Conservation (phyloP, 208 protist genomes). For the Trichomonas vaginalis region DNA sequence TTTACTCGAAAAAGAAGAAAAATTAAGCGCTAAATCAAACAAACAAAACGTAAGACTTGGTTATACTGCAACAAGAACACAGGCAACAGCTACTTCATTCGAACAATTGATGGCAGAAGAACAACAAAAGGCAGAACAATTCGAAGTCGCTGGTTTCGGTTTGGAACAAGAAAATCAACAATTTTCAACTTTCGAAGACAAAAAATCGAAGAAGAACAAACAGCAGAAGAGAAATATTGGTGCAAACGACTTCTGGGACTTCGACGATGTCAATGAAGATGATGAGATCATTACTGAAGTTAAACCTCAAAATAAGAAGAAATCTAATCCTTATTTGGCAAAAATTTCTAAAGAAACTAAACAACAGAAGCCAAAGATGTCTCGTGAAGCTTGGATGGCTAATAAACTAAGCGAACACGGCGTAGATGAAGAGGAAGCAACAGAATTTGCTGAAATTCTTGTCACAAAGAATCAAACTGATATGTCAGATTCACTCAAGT, state of each 20-base stretch:
- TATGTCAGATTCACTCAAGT: neutral
- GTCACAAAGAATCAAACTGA: neutral
- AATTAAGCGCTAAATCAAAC: neutral
- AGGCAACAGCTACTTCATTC: neutral
- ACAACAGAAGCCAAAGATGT: neutral
- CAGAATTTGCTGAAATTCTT: neutral
- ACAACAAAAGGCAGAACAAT: neutral
- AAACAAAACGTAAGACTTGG: neutral
- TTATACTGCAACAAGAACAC: neutral
- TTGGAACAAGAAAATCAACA: neutral
- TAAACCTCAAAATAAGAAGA: neutral
- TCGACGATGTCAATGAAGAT: neutral
- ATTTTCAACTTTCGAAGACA: neutral
- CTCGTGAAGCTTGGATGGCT: neutral
- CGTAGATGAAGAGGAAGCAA: neutral
- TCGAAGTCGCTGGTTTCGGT: neutral
- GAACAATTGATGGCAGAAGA: neutral
- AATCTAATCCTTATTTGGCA: neutral
- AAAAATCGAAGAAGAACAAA: too few species aligned
- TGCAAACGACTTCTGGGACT: neutral
- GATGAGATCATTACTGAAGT: neutral
- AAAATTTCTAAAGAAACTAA: neutral
- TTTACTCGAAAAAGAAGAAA: neutral
- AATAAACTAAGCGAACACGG: neutral
- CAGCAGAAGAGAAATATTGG: neutral